Conservation (phyloP, 306 rosid species). For the Hylodesmum podocarpum region DNA sequence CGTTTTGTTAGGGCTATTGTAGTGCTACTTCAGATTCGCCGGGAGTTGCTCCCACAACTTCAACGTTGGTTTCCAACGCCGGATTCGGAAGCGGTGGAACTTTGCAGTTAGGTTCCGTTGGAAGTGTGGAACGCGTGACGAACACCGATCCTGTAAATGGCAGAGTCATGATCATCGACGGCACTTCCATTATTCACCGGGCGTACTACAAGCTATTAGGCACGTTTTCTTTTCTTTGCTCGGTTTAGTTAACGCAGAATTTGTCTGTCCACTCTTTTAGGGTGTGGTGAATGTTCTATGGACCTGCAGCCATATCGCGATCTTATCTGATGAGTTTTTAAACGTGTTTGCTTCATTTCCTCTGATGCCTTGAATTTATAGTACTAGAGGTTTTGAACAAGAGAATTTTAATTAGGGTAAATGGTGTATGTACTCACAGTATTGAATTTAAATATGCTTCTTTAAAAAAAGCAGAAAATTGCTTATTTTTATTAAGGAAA, state of each 20-base stretch:
- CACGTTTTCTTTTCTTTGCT: slow-evolving; percentile 1
- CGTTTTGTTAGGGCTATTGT: slow-evolving; percentile 55
- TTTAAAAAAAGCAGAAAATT: too few species aligned
- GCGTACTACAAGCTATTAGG: slow-evolving; percentile 94
- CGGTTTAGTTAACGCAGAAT: not conserved
- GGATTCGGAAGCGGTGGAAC: slow-evolving; percentile 20
- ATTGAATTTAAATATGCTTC: too few species aligned
- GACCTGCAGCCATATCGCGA: not conserved
- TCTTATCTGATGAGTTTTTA: not conserved
- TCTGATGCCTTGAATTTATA: not conserved
- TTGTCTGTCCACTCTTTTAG: not conserved
- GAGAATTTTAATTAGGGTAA: not conserved
- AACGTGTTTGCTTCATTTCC: not conserved
- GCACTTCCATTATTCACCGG: slow-evolving; percentile 79
- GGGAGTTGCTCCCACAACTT: slow-evolving; percentile 36
- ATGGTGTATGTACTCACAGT: too few species aligned
- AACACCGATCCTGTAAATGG: slow-evolving; percentile 47
- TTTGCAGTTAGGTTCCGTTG: slow-evolving; percentile 33
- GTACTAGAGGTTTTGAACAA: not conserved
- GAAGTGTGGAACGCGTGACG: slow-evolving; percentile 25
- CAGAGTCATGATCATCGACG: slow-evolving; percentile 93
- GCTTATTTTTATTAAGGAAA: too few species aligned
- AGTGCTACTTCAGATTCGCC: slow-evolving; percentile 35
- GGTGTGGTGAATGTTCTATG: not conserved
- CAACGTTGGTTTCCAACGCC: slow-evolving; percentile 31